Conservation (phyloP, 108 stramenopile species). For the Nitzschia inconspicua region DNA sequence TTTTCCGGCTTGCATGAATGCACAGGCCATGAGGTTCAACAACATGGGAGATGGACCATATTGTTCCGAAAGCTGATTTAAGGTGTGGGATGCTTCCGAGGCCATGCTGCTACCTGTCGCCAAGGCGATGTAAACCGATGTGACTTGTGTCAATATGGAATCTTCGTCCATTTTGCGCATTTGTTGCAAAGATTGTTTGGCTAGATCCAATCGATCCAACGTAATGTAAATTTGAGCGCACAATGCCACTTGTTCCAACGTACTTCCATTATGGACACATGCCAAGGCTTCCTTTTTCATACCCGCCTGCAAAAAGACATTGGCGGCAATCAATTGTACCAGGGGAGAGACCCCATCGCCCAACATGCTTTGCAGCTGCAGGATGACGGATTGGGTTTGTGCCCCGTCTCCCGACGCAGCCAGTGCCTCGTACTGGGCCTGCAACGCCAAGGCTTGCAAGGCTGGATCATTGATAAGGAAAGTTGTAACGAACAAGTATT, state of each 20-base stretch:
- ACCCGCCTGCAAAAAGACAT: slow-evolving; percentile 76
- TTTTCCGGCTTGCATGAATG: slow-evolving; percentile 85
- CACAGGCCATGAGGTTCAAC: slow-evolving; percentile 87
- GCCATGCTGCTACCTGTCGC: slow-evolving; percentile 71
- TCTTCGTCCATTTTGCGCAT: slow-evolving; percentile 91
- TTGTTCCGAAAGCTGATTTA: slow-evolving; percentile 91
- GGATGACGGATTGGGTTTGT: slow-evolving; percentile 7
- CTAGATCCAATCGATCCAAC: slow-evolving; percentile 94
- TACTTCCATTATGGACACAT: slow-evolving; percentile 73
- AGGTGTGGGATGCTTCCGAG: slow-evolving; percentile 88
- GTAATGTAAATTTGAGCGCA: slow-evolving; percentile 89
- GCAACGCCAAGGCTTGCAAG: slow-evolving; percentile 70
- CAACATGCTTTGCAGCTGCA: slow-evolving; percentile 34
- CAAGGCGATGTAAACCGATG: slow-evolving; percentile 78
- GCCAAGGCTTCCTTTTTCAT: slow-evolving; percentile 89
- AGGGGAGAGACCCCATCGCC: slow-evolving; percentile 56
- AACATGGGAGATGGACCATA: slow-evolving; percentile 86
- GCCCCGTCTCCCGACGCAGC: background rate
- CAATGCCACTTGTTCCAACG: slow-evolving; percentile 88
- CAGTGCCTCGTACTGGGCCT: slow-evolving; percentile 53
- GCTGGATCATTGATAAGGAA: slow-evolving; percentile 11
- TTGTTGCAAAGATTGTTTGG: slow-evolving; percentile 53
- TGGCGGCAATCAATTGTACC: slow-evolving; percentile 86
- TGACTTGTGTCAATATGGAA: slow-evolving; percentile 91
- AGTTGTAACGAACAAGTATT: background rate